Conservation (phyloP, 495 filamentous ascomycete species). For the Chaetomium fimeti region DNA sequence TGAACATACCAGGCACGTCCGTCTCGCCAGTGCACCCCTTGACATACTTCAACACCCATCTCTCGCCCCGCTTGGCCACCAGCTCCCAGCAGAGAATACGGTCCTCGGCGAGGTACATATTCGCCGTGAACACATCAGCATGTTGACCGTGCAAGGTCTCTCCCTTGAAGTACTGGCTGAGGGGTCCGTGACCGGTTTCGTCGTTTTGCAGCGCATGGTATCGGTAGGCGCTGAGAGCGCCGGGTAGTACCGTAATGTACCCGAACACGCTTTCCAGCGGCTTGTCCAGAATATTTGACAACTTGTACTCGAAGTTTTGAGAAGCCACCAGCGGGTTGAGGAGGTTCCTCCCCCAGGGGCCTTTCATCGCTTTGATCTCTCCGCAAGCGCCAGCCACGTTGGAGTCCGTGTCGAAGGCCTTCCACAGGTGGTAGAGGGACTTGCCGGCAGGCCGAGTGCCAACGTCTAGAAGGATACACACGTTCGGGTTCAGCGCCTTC, state of each 20-base stretch:
- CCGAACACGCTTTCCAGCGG: slow-evolving; percentile 96
- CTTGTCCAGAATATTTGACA: slow-evolving; percentile 99
- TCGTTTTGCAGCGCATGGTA: slow-evolving; percentile 98
- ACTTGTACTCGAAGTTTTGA: slow-evolving; percentile 99
- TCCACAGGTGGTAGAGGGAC: slow-evolving; percentile 97
- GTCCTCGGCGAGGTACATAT: slow-evolving; percentile 99
- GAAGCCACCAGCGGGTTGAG: slow-evolving; percentile 93
- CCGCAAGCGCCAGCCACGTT: slow-evolving; percentile 95
- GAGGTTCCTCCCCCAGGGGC: slow-evolving; percentile 74
- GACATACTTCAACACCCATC: slow-evolving; percentile 98
- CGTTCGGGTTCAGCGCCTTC: slow-evolving; percentile 85
- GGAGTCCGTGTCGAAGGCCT: slow-evolving; percentile 96
- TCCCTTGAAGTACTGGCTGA: slow-evolving; percentile 99
- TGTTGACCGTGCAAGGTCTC: slow-evolving; percentile 96
- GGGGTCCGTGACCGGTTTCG: slow-evolving; percentile 86
- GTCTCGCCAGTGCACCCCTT: slow-evolving; percentile 94
- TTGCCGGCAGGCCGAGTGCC: slow-evolving; percentile 84
- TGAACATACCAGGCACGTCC: slow-evolving; percentile 80
- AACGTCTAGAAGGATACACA: slow-evolving; percentile 95
- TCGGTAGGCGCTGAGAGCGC: slow-evolving; percentile 90
- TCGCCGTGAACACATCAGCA: slow-evolving; percentile 97
- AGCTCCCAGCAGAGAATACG: slow-evolving; percentile 99
- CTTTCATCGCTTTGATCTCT: slow-evolving; percentile 95
- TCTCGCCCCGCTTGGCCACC: slow-evolving; percentile 89
- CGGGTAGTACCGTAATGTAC: slow-evolving; percentile 95